A percentile compares a stretch with the other conserved stretches of the same genome.
Evolutionary conservation across 768 basidiomycete genomes (phyloP).

Genomic region (Suillus weaverae): DNA sequence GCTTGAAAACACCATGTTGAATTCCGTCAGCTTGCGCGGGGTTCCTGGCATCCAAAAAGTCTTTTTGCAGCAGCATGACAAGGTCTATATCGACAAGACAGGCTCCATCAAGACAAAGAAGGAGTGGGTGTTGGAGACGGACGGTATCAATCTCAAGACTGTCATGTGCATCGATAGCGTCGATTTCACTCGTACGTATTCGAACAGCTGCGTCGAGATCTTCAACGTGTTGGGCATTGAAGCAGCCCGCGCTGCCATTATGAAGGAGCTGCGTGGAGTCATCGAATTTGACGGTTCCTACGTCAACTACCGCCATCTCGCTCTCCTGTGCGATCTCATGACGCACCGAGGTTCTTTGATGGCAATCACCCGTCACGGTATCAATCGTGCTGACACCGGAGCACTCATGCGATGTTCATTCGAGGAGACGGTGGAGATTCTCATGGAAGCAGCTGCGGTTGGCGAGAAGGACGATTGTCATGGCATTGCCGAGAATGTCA

Average conservation of each 20-base stretch:
- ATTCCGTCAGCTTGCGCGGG: conserved; percentile 92
- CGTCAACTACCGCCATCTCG: conserved; percentile 97
- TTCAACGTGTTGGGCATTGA: conserved; percentile 96
- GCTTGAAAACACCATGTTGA: conserved; percentile 95
- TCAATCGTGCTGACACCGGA: conserved; percentile 98
- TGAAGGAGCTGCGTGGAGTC: conserved; percentile 91
- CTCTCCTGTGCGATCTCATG: conserved; percentile 97
- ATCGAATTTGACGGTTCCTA: conserved; percentile 99
- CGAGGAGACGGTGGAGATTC: conserved; percentile 98
- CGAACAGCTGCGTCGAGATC: conserved; percentile 95
- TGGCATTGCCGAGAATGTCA: conserved; percentile 97
- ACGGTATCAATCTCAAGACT: conserved; percentile 92
- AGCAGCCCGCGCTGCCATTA: conserved; percentile 90
- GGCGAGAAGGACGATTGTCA: conserved; percentile 99
- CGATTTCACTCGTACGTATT: conserved; percentile 90
- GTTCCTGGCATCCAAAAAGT: conserved; percentile 89
- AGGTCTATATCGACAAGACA: conserved; percentile 59
- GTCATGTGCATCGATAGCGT: conserved; percentile 96
- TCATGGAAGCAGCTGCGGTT: conserved; percentile 98
- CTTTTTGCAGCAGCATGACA: conserved; percentile 90
- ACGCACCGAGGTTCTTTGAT: conserved; percentile 92
- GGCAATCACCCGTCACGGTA: conserved; percentile 99
- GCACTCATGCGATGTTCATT: conserved; percentile 98
- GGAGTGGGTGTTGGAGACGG: conserved; percentile 98
- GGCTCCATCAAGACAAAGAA: conserved; percentile 63